A percentile compares a stretch with the other conserved stretches of the same genome.
These are phyloP conservation scores for Dryas integrifolia DNA, from an alignment of 331 rosid species.

Conservation along the genomic window DNA sequence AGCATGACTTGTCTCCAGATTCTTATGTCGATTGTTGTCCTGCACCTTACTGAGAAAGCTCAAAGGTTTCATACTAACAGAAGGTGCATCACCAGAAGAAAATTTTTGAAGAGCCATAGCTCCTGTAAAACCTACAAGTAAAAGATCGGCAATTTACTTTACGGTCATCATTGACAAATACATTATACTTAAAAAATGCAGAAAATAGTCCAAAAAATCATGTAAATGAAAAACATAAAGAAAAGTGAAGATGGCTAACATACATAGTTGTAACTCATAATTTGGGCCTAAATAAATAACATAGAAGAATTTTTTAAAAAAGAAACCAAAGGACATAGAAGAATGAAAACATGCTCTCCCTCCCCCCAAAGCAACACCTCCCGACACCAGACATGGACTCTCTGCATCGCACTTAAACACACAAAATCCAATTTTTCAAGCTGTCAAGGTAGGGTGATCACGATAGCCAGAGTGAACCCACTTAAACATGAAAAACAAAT, in stretches of 20 bases:
- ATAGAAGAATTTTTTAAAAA: no score
- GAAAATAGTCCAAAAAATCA: background rate
- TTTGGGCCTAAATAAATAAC: background rate
- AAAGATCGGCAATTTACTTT: slow-evolving; percentile 19
- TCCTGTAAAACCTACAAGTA: slow-evolving; percentile 47
- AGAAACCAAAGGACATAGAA: background rate
- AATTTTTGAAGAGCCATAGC: slow-evolving; percentile 82
- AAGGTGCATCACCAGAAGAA: slow-evolving; percentile 65
- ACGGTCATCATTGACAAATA: slow-evolving; percentile 5
- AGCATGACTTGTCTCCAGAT: slow-evolving; percentile 42
- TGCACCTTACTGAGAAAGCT: slow-evolving; percentile 52
- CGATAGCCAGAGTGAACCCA: background rate
- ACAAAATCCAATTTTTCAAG: background rate
- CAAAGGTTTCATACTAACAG: slow-evolving; percentile 56
- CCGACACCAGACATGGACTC: background rate
- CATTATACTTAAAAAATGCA: background rate
- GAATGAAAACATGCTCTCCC: background rate
- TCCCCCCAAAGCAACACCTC: background rate
- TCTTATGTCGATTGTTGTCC: slow-evolving; percentile 40
- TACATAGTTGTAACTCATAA: background rate
- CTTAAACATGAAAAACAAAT: background rate
- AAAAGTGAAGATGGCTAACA: background rate
- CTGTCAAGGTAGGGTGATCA: background rate
- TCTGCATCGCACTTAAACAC: no score
- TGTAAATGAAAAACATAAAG: background rate